Conservation (phyloP, 2,329 filamentous ascomycete genomes). For the Penicillium sp. region DNA sequence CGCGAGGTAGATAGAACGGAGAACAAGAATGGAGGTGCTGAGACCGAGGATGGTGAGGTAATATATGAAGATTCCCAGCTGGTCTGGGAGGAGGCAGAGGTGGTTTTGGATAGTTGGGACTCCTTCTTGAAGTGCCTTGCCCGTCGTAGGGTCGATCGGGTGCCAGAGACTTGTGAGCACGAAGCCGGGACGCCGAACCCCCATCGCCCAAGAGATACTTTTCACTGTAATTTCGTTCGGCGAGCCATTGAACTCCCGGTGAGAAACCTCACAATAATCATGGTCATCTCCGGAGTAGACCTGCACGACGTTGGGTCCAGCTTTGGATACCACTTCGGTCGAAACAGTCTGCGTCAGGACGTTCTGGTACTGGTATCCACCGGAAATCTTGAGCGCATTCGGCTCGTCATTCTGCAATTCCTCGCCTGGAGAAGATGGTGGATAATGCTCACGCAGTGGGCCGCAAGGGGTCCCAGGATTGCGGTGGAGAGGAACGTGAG, state of each 20-base stretch:
- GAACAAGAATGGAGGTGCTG: conserved; percentile 51
- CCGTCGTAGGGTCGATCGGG: conserved; percentile 65
- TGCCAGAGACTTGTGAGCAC: conserved; percentile 90
- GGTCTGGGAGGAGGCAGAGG: conserved; percentile 86
- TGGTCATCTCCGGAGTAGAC: conserved; percentile 97
- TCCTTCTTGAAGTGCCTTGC: conserved; percentile 29
- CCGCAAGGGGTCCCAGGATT: conserved; percentile 83
- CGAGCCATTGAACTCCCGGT: conserved; percentile 66
- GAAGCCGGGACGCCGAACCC: conserved; percentile 83
- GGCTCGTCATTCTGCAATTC: conserved; percentile 61
- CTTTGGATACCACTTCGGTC: conserved; percentile 69
- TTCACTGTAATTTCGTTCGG: conserved; percentile 90
- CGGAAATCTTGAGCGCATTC: conserved; percentile 75
- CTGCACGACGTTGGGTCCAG: conserved; percentile 74
- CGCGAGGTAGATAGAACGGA: conserved; percentile 44
- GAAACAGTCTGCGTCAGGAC: conserved; percentile 79
- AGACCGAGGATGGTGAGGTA: conserved; percentile 67
- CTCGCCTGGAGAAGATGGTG: conserved; percentile 66
- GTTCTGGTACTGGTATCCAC: conserved; percentile 96
- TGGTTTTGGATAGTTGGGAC: conserved; percentile 75
- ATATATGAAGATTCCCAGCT: conserved; percentile 77
- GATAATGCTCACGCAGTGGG: conserved; percentile 79
- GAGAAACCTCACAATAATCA: conserved; percentile 91
- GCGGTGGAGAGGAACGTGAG: conserved; percentile 88
- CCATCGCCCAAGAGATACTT: conserved; percentile 94